phyloP scores from a whole-genome alignment of 805 yeast genomes.

The Pichia occidentalis region DNA sequence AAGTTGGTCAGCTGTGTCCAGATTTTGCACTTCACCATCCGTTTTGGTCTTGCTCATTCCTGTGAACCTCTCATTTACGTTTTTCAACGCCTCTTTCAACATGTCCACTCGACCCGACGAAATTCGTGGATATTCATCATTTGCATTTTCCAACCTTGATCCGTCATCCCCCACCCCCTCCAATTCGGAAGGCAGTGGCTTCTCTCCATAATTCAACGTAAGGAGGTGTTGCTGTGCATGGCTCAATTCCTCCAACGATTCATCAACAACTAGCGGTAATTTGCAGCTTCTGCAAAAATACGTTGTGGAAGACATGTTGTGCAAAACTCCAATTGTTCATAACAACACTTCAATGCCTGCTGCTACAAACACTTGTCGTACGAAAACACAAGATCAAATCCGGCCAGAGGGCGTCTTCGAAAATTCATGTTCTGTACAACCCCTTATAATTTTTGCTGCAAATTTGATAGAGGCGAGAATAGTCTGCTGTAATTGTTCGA shows the following conservation, averaged over 20 bases:
- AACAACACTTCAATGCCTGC: too few relatives aligned
- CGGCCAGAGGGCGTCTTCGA: too few relatives aligned
- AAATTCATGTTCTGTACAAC: too few relatives aligned
- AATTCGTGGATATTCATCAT: slow-evolving; percentile 27
- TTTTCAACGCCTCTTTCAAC: slow-evolving; percentile 28
- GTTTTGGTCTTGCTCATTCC: slow-evolving; percentile 4
- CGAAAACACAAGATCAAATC: too few relatives aligned
- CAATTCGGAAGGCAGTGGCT: slow-evolving; percentile 12
- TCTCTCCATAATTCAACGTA: slow-evolving; percentile 28
- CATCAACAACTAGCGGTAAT: slow-evolving; percentile 50
- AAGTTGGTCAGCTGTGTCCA: slow-evolving; percentile 8
- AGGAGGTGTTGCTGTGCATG: slow-evolving; percentile 51
- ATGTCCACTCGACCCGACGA: slow-evolving; percentile 35
- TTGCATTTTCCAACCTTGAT: slow-evolving; percentile 12
- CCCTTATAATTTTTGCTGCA: too few relatives aligned
- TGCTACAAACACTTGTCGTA: too few relatives aligned
- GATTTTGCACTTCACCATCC: too few relatives aligned
- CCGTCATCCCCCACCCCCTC: slow-evolving; percentile 7
- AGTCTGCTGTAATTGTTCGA: too few relatives aligned
- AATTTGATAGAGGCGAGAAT: too few relatives aligned
- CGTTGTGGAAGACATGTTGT: too few relatives aligned
- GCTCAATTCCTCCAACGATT: slow-evolving; percentile 45
- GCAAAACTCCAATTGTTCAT: too few relatives aligned
- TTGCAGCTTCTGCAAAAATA: slow-evolving; percentile 62
- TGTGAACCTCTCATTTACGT: slow-evolving; percentile 22